Evolutionary conservation across 2,329 filamentous ascomycete genomes (phyloP).

Genomic region (Clarireedia hainanense): DNA sequence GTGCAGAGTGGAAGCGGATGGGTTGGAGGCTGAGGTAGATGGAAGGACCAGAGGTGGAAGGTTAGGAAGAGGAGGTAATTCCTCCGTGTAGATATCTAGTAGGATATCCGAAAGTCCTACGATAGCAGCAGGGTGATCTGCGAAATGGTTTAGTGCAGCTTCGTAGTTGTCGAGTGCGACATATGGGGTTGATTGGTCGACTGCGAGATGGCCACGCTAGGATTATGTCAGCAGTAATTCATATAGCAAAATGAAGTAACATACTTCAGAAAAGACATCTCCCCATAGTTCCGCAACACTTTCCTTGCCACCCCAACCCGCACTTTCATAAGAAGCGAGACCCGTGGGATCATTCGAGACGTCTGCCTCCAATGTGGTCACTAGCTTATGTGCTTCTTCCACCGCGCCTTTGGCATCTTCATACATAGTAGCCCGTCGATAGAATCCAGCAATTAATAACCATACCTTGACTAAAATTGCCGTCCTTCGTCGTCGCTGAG

Average conservation of each 20-base stretch:
- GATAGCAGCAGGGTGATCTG: constrained; percentile 72
- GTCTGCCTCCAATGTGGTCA: constrained; percentile 62
- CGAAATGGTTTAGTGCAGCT: constrained; percentile 67
- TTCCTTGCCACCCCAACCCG: constrained; percentile 72
- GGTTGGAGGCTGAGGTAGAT: constrained; percentile 14
- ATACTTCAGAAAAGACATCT: constrained; percentile 75
- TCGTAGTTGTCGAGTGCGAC: constrained; percentile 74
- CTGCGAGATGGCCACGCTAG: constrained; percentile 28
- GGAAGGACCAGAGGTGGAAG: constrained; percentile 28
- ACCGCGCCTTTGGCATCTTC: constrained; percentile 76
- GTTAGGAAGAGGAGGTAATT: constrained; percentile 51
- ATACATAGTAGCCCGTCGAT: constrained; percentile 70
- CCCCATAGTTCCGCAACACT: constrained; percentile 78
- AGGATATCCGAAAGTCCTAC: constrained; percentile 79
- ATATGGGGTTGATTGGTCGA: constrained; percentile 40
- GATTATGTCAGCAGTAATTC: constrained; percentile 22
- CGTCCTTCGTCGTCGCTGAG: constrained; percentile 41
- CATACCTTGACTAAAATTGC: constrained; percentile 68
- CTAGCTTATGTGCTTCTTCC: constrained; percentile 71
- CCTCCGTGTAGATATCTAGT: constrained; percentile 72
- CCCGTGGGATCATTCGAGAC: constrained; percentile 54
- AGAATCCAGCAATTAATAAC: constrained; percentile 84
- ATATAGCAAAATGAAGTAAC: constrained; percentile 21
- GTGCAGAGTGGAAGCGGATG: constrained; percentile 23
- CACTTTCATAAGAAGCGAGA: constrained; percentile 51